Evolutionary conservation across 495 filamentous ascomycete genomes (phyloP), one percentile per base, ranked within the genome.

Genomic region (Geopyxis carbonaria): DNA sequence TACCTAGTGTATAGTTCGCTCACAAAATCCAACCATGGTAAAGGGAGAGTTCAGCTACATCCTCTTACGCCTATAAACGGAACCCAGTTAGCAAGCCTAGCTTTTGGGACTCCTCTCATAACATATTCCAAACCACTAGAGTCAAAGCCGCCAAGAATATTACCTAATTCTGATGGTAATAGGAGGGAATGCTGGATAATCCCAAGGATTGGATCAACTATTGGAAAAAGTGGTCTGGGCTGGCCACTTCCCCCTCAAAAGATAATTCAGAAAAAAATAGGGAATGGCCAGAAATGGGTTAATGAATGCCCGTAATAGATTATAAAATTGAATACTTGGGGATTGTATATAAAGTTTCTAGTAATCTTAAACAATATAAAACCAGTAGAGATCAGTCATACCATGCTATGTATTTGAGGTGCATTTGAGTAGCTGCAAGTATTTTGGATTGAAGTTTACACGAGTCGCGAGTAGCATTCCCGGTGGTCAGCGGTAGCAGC

Each of bases 51-150:
- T 19, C 61, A 91, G 8, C 89, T 95, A 83, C 82, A 81, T 53
- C 71, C 87, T 0, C 65, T 99, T 11, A 86, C 83, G 3, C 67
- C 78, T 20, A 64, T 91, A 4, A 79, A 72, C 15, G 77, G 70
- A 5, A 63, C 66, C 7, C 79, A 86, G 53, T 67, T 99, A n/a
- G 70, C 81, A 9, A 70, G 70, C 7, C 61, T 95, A 33, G 80
- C 85, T 4, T 76, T 80, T 53, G 80, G 80, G 7, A 94, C 89
- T 10, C 83, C 87, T 42, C 63, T 95, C 40, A 56, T 95, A 18
- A 68, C 68, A 27, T 86, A 86, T 45, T 78, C 81, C 0, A 97
- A 95, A 64, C 91, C 89, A 2, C 72, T 94, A 25, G 91, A 87
- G 63, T 74, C 79, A 47, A 70, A 74, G 39, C 56, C 61, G 27